Evolutionary conservation across 495 filamentous ascomycete species (phyloP), one percentile per base, ranked within the genome.

Genomic region (Hypoxylon cercidicola): DNA sequence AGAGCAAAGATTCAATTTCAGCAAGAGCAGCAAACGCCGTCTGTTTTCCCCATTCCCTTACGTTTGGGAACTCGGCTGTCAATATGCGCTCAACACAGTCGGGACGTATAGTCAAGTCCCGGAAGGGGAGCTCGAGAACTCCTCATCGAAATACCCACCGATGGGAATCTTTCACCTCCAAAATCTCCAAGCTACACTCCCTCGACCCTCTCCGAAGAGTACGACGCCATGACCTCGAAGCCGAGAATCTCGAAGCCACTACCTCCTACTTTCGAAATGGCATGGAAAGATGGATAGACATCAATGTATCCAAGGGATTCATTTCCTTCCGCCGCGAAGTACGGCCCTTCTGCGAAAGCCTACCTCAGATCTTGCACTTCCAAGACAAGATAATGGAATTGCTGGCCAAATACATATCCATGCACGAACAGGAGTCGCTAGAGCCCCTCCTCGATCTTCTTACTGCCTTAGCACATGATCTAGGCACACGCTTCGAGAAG

Each of bases 111-210:
- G 76, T 79, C 19, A 91, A 89, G 77, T 80, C 87, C 71, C 83
- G 81, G 53, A 88, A 88, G 77, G 77, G 82, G 59, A 88, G 89
- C 68, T 82, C 85, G 62, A 32, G 48, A 10, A 97, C 93, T 8
- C 79, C 81, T 62, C 90, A 93, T 28, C 87, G 87, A 63, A 93
- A 90, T 66, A 87, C 89, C 28, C 91, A 97, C 74, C 84, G 90
- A 75, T 98, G 92, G 84, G 90, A 99, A 79, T 87, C 88, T 47
- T 99, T 99, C 77, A 93, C 91, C 34, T 82, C 88, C 75, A 96
- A 97, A 73, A 92, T 99, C 72, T 87, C 93, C 64, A 97, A 95
- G 75, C 82, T 98, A 74, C 93, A 81, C 70, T 84, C 83, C 34
- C 83, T 99, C 79, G 93, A 98, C 70, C 94, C 95, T 18, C 86